Conservation (phyloP, 1,284 basidiomycete genomes). For the Fomes fomentarius region DNA sequence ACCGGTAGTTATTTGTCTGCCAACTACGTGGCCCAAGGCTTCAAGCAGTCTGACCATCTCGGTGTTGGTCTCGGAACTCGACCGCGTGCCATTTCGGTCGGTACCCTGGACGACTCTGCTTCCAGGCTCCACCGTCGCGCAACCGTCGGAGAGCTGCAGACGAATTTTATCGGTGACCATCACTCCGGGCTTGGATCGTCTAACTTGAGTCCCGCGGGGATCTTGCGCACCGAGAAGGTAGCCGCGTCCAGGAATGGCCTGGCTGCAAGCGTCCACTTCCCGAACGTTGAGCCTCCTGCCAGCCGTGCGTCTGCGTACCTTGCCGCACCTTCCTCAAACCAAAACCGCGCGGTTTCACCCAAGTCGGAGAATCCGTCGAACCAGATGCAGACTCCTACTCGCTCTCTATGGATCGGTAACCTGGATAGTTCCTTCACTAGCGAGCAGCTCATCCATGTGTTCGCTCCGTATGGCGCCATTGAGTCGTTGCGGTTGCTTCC, state of each 20-base stretch:
- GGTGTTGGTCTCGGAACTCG: constrained; percentile 51
- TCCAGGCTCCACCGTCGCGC: constrained; percentile 65
- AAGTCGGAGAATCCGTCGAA: constrained; percentile 70
- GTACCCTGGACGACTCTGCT: constrained; percentile 80
- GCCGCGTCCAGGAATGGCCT: constrained; percentile 44
- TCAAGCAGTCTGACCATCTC: constrained; percentile 73
- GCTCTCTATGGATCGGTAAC: constrained; percentile 98
- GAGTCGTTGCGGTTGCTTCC: constrained; percentile 93
- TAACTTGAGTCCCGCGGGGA: constrained; percentile 51
- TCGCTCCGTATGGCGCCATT: constrained; percentile 95
- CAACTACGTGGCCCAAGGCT: constrained; percentile 70
- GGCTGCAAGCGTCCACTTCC: constrained; percentile 72
- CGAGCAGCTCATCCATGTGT: constrained; percentile 93
- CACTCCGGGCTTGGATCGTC: constrained; percentile 43
- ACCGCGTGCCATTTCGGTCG: constrained; percentile 91
- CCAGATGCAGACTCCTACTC: constrained; percentile 88
- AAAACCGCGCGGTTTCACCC: constrained; percentile 76
- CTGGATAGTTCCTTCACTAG: constrained; percentile 92
- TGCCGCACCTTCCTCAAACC: constrained; percentile 56
- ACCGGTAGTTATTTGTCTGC: constrained; percentile 53
- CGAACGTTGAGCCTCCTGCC: constrained; percentile 56
- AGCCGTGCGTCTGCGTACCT: constrained; percentile 69
- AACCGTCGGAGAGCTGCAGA: constrained; percentile 56
- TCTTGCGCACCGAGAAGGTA: constrained; percentile 62
- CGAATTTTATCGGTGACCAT: constrained; percentile 61